Evolutionary conservation across 2,329 filamentous ascomycete genomes (phyloP), one percentile per base, ranked within the genome.

Genomic region (Colletotrichum sp.): DNA sequence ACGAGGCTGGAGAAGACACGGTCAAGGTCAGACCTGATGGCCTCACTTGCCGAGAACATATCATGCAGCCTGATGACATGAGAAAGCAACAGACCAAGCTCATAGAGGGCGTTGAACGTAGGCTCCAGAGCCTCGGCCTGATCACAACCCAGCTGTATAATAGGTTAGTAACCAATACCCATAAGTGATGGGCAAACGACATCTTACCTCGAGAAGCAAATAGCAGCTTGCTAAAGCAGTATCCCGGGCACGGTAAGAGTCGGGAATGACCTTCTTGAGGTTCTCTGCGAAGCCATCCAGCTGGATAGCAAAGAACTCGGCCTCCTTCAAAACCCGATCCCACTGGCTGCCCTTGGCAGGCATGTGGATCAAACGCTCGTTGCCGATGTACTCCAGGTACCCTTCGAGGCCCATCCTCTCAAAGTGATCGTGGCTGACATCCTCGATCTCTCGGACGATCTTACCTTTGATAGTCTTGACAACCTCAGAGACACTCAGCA

Each of bases 231-330:
- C 84, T 12, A 87, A 75, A 2, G 84, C 85, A 5, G 84, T 83
- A 10, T 75, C 55, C 26, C 72, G 72, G 6, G 67, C 60, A 18
- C 78, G 83, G 79, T 70, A 80, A 21, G 75, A 78, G 1, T 80
- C 80, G 6, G 77, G 67, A 1, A 77, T 76, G 24, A 82, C 81
- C 0, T 62, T n/a, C 9, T 82, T 81, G 3, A 86, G 80, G 24
- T 81, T 82, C 28, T 78, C 78, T 8, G 83, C 84, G 21, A 86
- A 86, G 5, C 81, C 79, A 73, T 82, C 84, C 18, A 87, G 79
- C 75, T 86, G 85, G 7, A 86, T 80, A 5, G 85, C 85, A 59
- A 86, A 87, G 80, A 84, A 86, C 73, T 87, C 84, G 5, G 85
- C 85, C 18, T 83, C 82, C 52, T 83, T 84, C 34, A 87, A 79